Base-by-base conservation (phyloP, 2,329 filamentous ascomycete genomes). In the Amesomyces nigricolor region DNA sequence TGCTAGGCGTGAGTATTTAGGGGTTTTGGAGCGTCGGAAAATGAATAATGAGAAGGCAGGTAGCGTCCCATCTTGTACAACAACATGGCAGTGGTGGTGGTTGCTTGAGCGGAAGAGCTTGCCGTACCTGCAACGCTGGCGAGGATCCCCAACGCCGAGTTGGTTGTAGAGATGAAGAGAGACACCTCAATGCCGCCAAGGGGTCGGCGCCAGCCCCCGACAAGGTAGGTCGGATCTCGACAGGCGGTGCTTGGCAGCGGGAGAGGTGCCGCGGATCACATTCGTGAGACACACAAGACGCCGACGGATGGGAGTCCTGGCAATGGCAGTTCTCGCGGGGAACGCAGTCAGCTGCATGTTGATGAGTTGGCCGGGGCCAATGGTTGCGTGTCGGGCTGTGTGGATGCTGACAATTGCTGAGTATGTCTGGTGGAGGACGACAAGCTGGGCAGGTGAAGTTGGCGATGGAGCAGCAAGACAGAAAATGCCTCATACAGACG, bases 401-500 rank as follows among this genome's bases (percentile, higher is more conserved):
- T 30, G 32, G 17, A 19, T 49, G 52, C 47, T 53, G 50, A 51
- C 47, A 46, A 35, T 43, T 48, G 48, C 16, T 49, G 52, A 26
- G 45, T 38, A 30, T 6, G 47, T 45, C 19, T 22, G 42, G 43
- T 19, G 42, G 16, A 35, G n/a, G n/a, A 56, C 54, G 35, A 51
- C 13, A 51, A 46, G 0, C 32, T 11, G 7, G 32, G 2, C 17
- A 26, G 29, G 29, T 45, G 11, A 45, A 50, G 30, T 35, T 47
- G 43, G 16, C n/a, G 37, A 30, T 40, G 38, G 30, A 40, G 30
- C 26, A 35, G 43, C 10, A n/a, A 39, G 37, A 3, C 19, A 19
- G 56, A 61, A 61, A 61, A 61, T 61, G 52, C 59, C 59, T 61
- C 59, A 61, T 59, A 59, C 22, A 50, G 40, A 29, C 52, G 38